These are phyloP conservation scores for Ophiostoma ips DNA, from an alignment of 2,329 filamentous ascomycete genomes.

Conservation along the genomic window DNA sequence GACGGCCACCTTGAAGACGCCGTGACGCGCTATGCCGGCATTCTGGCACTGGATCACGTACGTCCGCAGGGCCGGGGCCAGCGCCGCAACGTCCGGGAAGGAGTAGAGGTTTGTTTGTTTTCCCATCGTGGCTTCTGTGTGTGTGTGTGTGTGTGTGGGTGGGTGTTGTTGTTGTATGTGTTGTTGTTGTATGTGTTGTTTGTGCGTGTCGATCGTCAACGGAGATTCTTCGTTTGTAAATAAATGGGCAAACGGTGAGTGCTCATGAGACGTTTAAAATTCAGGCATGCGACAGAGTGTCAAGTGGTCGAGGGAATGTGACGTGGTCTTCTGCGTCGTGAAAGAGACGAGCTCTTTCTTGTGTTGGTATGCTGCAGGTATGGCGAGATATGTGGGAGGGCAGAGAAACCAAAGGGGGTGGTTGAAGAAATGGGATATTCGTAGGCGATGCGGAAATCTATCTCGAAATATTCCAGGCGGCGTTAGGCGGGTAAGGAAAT, in stretches of 20 bases:
- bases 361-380: not conserved
- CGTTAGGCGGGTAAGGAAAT: not conserved
- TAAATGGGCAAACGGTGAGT: too few relatives aligned
- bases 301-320: not conserved
- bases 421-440: too few relatives aligned
- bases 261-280: too few relatives aligned
- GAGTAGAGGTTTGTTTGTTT: constrained; percentile 63
- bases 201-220: not conserved
- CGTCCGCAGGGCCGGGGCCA: constrained; percentile 63
- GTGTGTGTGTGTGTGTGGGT: not conserved
- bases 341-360: not conserved
- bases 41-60: constrained; percentile 77
- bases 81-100: constrained; percentile 53
- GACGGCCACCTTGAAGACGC: constrained; percentile 77
- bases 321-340: not conserved
- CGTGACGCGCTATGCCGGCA: constrained; percentile 65
- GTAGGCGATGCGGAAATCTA: not conserved
- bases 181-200: too few relatives aligned
- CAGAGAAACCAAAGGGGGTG: not conserved
- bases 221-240: not conserved
- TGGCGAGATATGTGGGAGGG: not conserved
- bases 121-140: constrained; percentile 28
- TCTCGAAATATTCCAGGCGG: not conserved
- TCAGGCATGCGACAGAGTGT: too few relatives aligned
- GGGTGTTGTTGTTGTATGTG: too few relatives aligned